Percentiles rank a stretch among this genome's conserved stretches.
Evolutionary conservation across 805 yeast genomes (phyloP).

Genomic region (Kodamaea lidongshanica): DNA sequence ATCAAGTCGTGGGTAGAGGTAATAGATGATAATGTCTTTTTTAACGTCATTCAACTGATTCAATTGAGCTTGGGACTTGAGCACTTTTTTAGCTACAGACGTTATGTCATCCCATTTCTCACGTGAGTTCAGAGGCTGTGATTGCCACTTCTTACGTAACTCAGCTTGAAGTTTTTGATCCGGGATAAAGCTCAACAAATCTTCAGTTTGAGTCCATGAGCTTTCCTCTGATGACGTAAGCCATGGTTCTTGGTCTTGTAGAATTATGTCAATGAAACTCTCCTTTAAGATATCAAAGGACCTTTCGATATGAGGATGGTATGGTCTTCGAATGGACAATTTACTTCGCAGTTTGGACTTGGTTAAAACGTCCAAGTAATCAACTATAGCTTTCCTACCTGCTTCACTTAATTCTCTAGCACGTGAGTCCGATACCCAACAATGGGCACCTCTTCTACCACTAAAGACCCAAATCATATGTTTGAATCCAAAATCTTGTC

Average conservation of each 20-base stretch:
- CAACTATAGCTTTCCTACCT: constrained; percentile 71
- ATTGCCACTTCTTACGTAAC: constrained; percentile 54
- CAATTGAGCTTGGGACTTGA: constrained; percentile 43
- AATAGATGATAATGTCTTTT: constrained; percentile 73
- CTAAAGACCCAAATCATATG: constrained; percentile 92
- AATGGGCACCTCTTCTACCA: constrained; percentile 98
- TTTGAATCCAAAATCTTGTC: constrained; percentile 84
- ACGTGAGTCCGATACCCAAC: constrained; percentile 88
- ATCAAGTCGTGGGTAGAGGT: constrained; percentile 88
- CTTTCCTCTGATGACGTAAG: constrained; percentile 35
- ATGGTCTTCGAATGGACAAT: constrained; percentile 63
- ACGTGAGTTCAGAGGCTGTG: constrained; percentile 36
- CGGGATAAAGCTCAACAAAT: constrained; percentile 56
- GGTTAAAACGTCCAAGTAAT: constrained; percentile 71
- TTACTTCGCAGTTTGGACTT: constrained; percentile 15
- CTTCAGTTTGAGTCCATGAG: constrained; percentile 43
- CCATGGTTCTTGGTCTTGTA: constrained; percentile 90
- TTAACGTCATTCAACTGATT: constrained; percentile 58
- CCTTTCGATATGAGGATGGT: constrained; percentile 81
- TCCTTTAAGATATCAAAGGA: constrained; percentile 62
- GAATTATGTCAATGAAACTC: constrained; percentile 57
- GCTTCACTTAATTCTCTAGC: constrained; percentile 72
- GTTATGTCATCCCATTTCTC: constrained; percentile 81
- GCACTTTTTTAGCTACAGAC: constrained; percentile 39
- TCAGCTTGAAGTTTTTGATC: constrained; percentile 51